Conservation (phyloP, 2,329 filamentous ascomycete genomes). For the Trichoderma sp. region DNA sequence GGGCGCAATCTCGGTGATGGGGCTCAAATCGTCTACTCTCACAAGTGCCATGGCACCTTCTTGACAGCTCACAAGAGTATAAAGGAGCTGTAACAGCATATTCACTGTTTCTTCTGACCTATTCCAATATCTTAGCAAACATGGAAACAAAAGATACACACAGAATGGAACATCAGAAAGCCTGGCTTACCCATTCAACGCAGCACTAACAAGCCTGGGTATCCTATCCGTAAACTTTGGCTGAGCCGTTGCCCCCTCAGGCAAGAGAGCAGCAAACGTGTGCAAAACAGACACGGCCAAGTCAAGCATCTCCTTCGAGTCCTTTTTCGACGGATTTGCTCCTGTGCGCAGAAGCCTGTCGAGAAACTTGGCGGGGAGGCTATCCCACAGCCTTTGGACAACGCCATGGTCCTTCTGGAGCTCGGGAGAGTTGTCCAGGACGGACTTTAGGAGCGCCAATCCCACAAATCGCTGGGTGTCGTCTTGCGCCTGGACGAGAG, state of each 20-base stretch:
- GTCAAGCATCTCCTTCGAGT: conserved; percentile 64
- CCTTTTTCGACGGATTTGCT: conserved; percentile 45
- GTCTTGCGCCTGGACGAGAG: conserved; percentile 61
- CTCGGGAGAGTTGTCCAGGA: conserved; percentile 63
- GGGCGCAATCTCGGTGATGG: conserved; percentile 61
- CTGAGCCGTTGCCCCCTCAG: conserved; percentile 50
- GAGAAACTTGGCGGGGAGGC: conserved; percentile 65
- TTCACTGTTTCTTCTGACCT: conserved; percentile 58
- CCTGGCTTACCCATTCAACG: conserved; percentile 56
- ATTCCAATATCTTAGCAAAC: not conserved
- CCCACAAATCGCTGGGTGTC: conserved; percentile 72
- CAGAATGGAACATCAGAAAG: not conserved
- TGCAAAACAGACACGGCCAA: conserved; percentile 66
- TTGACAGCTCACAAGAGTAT: conserved; percentile 57
- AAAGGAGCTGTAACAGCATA: conserved; percentile 60
- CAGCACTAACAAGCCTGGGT: conserved; percentile 55
- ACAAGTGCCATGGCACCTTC: conserved; percentile 56
- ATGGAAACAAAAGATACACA: not conserved
- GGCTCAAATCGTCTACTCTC: conserved; percentile 54
- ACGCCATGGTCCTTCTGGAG: conserved; percentile 52
- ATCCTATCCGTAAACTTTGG: conserved; percentile 57
- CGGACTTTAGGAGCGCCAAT: conserved; percentile 66
- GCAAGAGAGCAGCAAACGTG: conserved; percentile 62
- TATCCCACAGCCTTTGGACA: conserved; percentile 60
- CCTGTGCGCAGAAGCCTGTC: conserved; percentile 64